A percentile compares a stretch with the other conserved stretches of the same genome.
phyloP scores from a whole-genome alignment of 768 basidiomycete species.

The Podaxis rugospora region DNA sequence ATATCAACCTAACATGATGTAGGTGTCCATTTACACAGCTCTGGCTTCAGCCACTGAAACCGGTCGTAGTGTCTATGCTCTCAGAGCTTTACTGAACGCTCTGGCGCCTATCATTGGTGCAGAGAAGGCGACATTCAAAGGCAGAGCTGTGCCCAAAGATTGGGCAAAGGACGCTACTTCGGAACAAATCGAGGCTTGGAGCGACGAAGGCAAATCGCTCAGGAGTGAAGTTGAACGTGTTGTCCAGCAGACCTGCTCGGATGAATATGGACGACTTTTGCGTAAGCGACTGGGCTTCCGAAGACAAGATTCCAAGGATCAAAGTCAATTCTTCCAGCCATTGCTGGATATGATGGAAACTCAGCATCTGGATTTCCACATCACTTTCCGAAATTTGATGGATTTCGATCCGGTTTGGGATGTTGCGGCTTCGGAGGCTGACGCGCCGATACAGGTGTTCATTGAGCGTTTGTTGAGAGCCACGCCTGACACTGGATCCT shows the following conservation, averaged over 20 bases:
- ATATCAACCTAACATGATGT: slow-evolving; percentile 82
- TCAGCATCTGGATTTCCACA: slow-evolving; percentile 83
- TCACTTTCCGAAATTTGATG: slow-evolving; percentile 72
- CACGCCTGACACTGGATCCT: slow-evolving; percentile 40
- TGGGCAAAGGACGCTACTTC: slow-evolving; percentile 58
- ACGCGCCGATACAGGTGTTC: slow-evolving; percentile 32
- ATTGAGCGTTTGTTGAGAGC: slow-evolving; percentile 40
- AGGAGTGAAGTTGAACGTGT: slow-evolving; percentile 59
- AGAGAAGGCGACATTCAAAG: slow-evolving; percentile 49
- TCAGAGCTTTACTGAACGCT: slow-evolving; percentile 71
- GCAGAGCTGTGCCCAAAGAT: slow-evolving; percentile 46
- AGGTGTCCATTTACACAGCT: slow-evolving; percentile 17
- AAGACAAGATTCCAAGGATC: slow-evolving; percentile 52
- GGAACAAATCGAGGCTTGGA: slow-evolving; percentile 61
- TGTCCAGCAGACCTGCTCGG: slow-evolving; percentile 52
- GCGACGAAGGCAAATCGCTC: slow-evolving; percentile 47
- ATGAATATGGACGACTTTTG: slow-evolving; percentile 67
- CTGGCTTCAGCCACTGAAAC: not conserved
- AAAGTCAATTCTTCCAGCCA: slow-evolving; percentile 53
- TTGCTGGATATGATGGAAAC: slow-evolving; percentile 71
- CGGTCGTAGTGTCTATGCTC: slow-evolving; percentile 60
- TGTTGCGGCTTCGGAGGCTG: slow-evolving; percentile 1
- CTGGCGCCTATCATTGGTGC: slow-evolving; percentile 86
- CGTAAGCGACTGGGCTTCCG: slow-evolving; percentile 78
- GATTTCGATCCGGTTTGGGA: slow-evolving; percentile 46